Percentiles rank a stretch among this genome's conserved stretches.
phyloP scores from a whole-genome alignment of 2,329 filamentous ascomycete genomes.

The Pseudogymnoascus destructans region DNA sequence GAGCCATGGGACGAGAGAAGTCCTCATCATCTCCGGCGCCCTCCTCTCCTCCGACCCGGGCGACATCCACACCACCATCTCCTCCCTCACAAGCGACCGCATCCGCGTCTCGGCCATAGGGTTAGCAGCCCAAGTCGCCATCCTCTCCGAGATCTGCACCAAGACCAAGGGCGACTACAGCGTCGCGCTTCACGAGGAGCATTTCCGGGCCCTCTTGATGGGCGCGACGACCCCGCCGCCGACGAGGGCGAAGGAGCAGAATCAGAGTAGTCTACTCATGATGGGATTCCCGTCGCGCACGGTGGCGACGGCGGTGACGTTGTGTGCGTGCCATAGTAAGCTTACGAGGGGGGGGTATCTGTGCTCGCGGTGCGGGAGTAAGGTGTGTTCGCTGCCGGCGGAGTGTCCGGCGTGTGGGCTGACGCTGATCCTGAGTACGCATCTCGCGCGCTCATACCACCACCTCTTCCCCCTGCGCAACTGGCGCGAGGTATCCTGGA shows the following conservation, averaged over 20 bases:
- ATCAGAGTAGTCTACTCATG: constrained; percentile 62
- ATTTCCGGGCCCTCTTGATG: constrained; percentile 83
- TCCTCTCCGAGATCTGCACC: constrained; percentile 80
- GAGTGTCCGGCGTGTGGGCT: constrained; percentile 86
- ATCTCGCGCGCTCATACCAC: constrained; percentile 84
- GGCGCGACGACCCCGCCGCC: constrained; percentile 80
- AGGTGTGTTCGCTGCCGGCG: constrained; percentile 79
- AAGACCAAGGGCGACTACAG: constrained; percentile 85
- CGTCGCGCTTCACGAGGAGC: constrained; percentile 73
- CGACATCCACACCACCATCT: constrained; percentile 86
- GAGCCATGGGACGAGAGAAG: constrained; percentile 82
- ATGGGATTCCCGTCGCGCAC: constrained; percentile 94
- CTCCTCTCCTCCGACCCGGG: constrained; percentile 83
- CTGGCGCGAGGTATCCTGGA: constrained; percentile 84
- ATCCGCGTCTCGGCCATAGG: constrained; percentile 85
- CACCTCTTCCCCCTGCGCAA: constrained; percentile 83
- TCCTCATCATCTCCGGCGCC: constrained; percentile 84
- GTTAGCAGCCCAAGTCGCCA: constrained; percentile 78
- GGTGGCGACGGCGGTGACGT: constrained; percentile 50
- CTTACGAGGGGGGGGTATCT: constrained; percentile 74
- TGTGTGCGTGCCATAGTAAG: constrained; percentile 84
- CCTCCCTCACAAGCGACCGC: constrained; percentile 62
- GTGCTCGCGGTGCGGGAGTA: constrained; percentile 76
- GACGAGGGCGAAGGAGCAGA: constrained; percentile 50
- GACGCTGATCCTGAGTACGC: constrained; percentile 86